Conservation (phyloP, 129 eudicot species). For the Chrysanthemum lavandulifolium region DNA sequence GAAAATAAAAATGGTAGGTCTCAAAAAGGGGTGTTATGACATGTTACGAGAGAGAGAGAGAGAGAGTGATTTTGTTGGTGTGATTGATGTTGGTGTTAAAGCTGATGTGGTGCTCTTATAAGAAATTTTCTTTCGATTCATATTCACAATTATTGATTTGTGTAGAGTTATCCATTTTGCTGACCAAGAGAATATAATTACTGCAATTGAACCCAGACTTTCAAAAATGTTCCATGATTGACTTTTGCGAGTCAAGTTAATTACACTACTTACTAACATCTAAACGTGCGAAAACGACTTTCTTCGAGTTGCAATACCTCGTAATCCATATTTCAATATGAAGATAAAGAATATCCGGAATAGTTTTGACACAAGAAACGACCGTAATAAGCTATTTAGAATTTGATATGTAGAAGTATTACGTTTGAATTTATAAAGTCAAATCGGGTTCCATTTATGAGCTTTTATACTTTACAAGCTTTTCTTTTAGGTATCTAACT, state of each 20-base stretch:
- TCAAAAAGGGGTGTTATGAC: too few relatives aligned
- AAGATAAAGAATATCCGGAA: neutral
- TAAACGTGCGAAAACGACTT: neutral
- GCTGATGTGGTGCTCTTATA: too few relatives aligned
- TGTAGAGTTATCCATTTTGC: neutral
- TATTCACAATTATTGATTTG: neutral
- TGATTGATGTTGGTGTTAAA: too few relatives aligned
- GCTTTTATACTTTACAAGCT: neutral
- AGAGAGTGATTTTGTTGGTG: too few relatives aligned
- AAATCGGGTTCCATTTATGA: slow-evolving; percentile 1
- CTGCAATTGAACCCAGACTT: neutral
- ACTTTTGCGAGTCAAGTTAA: neutral
- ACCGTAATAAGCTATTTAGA: neutral
- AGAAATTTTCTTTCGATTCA: too few relatives aligned
- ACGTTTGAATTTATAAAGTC: slow-evolving; percentile 14
- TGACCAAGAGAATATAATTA: neutral
- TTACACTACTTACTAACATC: neutral
- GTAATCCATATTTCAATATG: neutral
- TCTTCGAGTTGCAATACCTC: neutral
- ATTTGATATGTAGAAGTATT: neutral
- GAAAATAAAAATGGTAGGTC: too few relatives aligned
- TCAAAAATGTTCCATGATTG: neutral
- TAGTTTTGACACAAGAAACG: neutral
- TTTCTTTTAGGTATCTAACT: neutral
- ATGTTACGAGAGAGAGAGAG: too few relatives aligned